phyloP scores from a whole-genome alignment of 2,329 filamentous ascomycete species.

The Beauveria caledonica region DNA sequence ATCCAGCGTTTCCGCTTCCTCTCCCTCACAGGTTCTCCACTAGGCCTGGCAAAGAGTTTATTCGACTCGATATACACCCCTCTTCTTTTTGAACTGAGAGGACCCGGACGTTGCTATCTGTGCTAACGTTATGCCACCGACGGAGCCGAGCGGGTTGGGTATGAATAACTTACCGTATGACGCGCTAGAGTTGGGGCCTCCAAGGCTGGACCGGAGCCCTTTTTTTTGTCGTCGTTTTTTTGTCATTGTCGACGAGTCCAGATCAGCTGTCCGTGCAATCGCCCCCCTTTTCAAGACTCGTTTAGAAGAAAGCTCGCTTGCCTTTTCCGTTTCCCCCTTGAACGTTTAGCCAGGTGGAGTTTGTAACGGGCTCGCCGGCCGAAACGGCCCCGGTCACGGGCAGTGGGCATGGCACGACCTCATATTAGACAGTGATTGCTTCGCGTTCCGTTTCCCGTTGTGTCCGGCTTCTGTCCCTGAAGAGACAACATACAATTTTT shows the following conservation, averaged over 20 bases:
- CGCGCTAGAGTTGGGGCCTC: background rate
- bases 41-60: no score
- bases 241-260: background rate
- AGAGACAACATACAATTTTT: background rate
- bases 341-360: background rate
- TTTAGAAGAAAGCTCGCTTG: background rate
- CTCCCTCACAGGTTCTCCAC: no score
- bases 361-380: background rate
- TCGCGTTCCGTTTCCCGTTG: no score
- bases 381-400: background rate
- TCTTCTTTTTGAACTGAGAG: background rate
- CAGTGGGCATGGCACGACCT: no score
- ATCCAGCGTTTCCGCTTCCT: no score
- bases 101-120: background rate
- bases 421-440: no score
- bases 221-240: background rate
- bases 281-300: background rate
- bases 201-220: background rate
- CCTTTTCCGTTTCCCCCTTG: no score
- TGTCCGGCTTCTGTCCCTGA: background rate
- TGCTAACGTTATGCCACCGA: background rate
- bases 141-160: constrained; percentile 2
- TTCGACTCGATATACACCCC: background rate
- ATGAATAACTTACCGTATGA: background rate
- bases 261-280: background rate